Conservation (phyloP, 495 filamentous ascomycete genomes). For the Annulohypoxylon nitens region DNA sequence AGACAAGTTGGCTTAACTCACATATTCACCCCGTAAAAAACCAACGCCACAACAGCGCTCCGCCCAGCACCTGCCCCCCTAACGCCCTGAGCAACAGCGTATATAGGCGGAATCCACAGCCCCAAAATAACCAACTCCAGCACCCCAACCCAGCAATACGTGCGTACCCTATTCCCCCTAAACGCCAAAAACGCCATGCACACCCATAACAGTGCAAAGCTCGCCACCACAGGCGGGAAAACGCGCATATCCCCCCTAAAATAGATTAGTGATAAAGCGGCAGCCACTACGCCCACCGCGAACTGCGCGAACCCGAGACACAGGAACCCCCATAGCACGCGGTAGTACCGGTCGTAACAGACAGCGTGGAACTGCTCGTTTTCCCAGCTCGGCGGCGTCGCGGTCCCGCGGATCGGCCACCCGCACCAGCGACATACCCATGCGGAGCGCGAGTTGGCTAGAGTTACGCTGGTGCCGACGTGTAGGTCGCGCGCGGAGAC, state of each 20-base stretch:
- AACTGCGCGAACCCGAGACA: constrained; percentile 16
- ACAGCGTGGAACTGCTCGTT: constrained; percentile 2
- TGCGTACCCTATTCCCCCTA: background rate
- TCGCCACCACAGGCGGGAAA: background rate
- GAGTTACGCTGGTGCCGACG: background rate
- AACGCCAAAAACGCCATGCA: constrained; percentile 9
- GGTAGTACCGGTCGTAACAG: constrained; percentile 6
- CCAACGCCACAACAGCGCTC: constrained; percentile 14
- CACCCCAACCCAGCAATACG: constrained; percentile 8
- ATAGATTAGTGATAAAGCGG: background rate
- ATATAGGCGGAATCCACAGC: constrained; percentile 8
- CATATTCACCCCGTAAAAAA: constrained; percentile 1
- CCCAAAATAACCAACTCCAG: constrained; percentile 10
- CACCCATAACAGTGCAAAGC: constrained; percentile 1
- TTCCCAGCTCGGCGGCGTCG: background rate
- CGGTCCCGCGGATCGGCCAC: background rate
- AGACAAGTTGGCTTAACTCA: background rate
- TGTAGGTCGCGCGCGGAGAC: background rate
- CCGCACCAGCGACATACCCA: constrained; percentile 8
- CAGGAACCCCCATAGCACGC: constrained; percentile 12
- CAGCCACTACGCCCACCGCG: background rate
- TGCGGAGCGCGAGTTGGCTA: background rate
- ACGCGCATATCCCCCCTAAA: background rate
- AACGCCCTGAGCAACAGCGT: background rate
- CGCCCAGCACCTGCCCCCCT: background rate